These are phyloP conservation scores for Myxozyma melibiosi DNA, from an alignment of 805 yeast species.

Conservation along the genomic window DNA sequence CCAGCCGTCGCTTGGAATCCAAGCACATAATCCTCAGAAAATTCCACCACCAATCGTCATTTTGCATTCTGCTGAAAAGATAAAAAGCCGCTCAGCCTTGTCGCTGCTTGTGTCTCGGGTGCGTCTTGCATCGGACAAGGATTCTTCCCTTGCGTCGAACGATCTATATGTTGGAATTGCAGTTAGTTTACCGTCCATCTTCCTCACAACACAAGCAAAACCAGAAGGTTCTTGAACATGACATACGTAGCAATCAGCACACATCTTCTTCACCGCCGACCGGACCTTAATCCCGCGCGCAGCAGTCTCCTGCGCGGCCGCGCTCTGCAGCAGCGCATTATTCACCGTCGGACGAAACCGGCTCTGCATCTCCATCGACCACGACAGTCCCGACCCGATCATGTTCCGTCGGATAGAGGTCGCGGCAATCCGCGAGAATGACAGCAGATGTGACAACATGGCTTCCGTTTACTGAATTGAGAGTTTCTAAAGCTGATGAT, in stretches of 20 bases:
- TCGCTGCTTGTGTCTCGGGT: conserved; percentile 90
- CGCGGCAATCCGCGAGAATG: conserved; percentile 14
- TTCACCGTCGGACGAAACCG: background rate
- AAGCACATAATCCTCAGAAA: no score
- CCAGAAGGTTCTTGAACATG: background rate
- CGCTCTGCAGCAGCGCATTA: background rate
- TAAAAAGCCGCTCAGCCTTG: conserved; percentile 57
- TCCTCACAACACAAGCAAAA: background rate
- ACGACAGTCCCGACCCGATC: conserved; percentile 14
- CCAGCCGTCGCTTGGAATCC: no score
- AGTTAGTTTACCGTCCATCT: background rate
- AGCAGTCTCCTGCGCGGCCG: background rate
- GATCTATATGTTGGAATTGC: conserved; percentile 46
- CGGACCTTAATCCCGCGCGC: conserved; percentile 84
- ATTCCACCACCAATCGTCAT: background rate
- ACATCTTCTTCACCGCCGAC: conserved; percentile 90
- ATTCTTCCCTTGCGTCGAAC: conserved; percentile 95
- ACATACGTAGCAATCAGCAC: conserved; percentile 76
- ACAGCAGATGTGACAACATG: conserved; percentile 17
- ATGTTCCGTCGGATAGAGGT: conserved; percentile 1
- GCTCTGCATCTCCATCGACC: conserved; percentile 21
- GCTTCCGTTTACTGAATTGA: background rate
- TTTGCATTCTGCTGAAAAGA: background rate
- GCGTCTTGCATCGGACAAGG: conserved; percentile 88
- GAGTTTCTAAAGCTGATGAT: background rate